A percentile compares a stretch with the other conserved stretches of the same genome.
phyloP scores from a whole-genome alignment of 2,329 filamentous ascomycete species.

The Paramyrothecium roridum region DNA sequence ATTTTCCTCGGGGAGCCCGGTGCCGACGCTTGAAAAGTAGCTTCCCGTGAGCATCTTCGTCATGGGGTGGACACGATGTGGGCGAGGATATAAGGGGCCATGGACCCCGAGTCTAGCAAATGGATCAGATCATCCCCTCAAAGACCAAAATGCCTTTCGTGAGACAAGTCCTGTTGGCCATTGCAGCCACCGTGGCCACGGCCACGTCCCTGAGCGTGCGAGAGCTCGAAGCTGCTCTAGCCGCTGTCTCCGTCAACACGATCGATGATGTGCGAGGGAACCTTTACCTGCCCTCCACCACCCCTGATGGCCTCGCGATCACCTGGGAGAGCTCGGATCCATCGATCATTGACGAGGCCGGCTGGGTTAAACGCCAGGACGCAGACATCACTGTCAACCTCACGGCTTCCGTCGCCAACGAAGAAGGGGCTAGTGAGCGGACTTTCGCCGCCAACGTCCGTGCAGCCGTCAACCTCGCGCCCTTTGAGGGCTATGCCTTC shows the following conservation, averaged over 20 bases:
- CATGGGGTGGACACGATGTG: not conserved
- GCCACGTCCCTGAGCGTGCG: not conserved
- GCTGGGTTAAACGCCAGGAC: constrained; percentile 29
- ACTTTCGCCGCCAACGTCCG: constrained; percentile 30
- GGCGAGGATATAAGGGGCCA: not conserved
- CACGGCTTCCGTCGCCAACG: constrained; percentile 25
- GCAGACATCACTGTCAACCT: constrained; percentile 24
- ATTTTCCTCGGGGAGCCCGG: not conserved
- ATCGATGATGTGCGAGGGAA: constrained; percentile 35
- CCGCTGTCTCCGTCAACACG: constrained; percentile 23
- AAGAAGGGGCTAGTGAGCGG: constrained; percentile 20
- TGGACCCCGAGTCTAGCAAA: not conserved
- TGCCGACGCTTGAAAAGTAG: not conserved
- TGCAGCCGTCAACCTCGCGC: constrained; percentile 24
- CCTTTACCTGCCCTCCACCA: constrained; percentile 25
- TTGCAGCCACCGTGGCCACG: not conserved
- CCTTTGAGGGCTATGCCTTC: constrained; percentile 45
- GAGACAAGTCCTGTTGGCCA: not conserved
- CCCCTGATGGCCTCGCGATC: constrained; percentile 23
- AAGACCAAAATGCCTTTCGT: not conserved
- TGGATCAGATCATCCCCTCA: not conserved
- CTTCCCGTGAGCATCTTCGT: not conserved
- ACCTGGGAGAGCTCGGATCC: constrained; percentile 31
- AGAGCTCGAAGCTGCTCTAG: not conserved
- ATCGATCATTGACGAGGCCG: constrained; percentile 28